Evolutionary conservation across 176 grass and related monocot species (phyloP).

Genomic region (Carex scoparia): DNA sequence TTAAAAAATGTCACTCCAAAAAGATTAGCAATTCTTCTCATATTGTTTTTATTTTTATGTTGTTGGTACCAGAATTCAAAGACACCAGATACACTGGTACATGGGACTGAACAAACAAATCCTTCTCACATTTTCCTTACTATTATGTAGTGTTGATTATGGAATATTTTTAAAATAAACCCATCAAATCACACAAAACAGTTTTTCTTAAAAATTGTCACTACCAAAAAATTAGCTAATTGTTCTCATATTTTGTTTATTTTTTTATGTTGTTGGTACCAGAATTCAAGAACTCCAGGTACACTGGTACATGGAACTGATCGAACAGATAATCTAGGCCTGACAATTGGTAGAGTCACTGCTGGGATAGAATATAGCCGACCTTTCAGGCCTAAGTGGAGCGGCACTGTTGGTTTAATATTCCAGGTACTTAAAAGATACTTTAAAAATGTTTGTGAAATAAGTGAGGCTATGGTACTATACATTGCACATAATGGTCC

Average conservation of each 20-base stretch:
- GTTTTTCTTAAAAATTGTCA: not conserved
- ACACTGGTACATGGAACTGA: slow-evolving; percentile 26
- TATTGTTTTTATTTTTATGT: not conserved
- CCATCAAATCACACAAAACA: not conserved
- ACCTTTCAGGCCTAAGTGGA: slow-evolving; percentile 92
- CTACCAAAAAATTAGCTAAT: not conserved
- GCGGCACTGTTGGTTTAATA: slow-evolving; percentile 68
- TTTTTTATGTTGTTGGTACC: slow-evolving; percentile 25
- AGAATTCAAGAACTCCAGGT: slow-evolving; percentile 78
- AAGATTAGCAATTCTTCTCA: not conserved
- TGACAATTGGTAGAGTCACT: slow-evolving; percentile 77
- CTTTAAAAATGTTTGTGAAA: not conserved
- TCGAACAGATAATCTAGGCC: slow-evolving; percentile 38
- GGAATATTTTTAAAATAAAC: not conserved
- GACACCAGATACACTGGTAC: slow-evolving; percentile 78
- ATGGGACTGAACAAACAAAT: slow-evolving; percentile 53
- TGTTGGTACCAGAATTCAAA: slow-evolving; percentile 66
- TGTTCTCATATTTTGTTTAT: not conserved
- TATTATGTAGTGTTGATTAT: not conserved
- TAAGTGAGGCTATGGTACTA: too few relatives aligned
- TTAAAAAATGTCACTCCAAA: not conserved
- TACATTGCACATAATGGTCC: too few relatives aligned
- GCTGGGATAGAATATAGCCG: slow-evolving; percentile 79
- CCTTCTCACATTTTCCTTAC: not conserved
- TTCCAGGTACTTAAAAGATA: slow-evolving; percentile 55